Base-by-base conservation (phyloP, 2,329 filamentous ascomycete species). In the Talaromyces islandicus region DNA sequence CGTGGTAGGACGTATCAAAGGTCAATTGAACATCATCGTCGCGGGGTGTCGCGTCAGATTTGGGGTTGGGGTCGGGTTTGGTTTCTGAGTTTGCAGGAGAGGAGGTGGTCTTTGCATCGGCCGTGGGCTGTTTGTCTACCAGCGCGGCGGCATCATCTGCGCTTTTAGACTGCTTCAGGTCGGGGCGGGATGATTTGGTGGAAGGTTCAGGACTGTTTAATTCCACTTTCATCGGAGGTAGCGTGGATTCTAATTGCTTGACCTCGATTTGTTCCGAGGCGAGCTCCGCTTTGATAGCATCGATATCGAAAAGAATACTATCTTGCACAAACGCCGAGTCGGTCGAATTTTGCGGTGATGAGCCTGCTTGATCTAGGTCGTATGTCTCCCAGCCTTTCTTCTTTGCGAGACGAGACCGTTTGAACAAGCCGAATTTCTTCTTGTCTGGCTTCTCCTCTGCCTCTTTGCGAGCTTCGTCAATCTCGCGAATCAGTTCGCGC, bases 301-400 rank as follows among this genome's bases (percentile, higher is more conserved):
- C 94, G 53, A 99, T 86, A 69, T 99, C 94, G 69, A 99, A 99
- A 52, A 99, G 81, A 9, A 97, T 88, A 35, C 79, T 79, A 21
- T 73, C 73, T 17, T 75, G 71, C 7, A 68, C 66, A 54, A 64
- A 68, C 46, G 61, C 59, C 27, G 65, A 65, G 10, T 73, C 70
- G 19, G 50, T 66, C 4, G 71, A 68, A 52, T 65, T 63, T 12
- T 67, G 57, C 17, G 69, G 70, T 21, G 69, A 67, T 41, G 71
- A 67, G 14, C 68, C 70, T 51, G 71, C 68, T 32, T 72, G 65
- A 52, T 77, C 69, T 50, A 95, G 90, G 70, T 97, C 89, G 72
- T 97, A 97, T 9, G 91, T 91, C 73, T 97, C 93, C 93, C 93
- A 97, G 58, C 90, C 89, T 70, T 92, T 91, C 76, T 92, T 92